A percentile compares a stretch with the other conserved stretches of the same genome.
Conservation (phyloP, 2,329 filamentous ascomycete species). For the Stemphylium vesicarium region DNA sequence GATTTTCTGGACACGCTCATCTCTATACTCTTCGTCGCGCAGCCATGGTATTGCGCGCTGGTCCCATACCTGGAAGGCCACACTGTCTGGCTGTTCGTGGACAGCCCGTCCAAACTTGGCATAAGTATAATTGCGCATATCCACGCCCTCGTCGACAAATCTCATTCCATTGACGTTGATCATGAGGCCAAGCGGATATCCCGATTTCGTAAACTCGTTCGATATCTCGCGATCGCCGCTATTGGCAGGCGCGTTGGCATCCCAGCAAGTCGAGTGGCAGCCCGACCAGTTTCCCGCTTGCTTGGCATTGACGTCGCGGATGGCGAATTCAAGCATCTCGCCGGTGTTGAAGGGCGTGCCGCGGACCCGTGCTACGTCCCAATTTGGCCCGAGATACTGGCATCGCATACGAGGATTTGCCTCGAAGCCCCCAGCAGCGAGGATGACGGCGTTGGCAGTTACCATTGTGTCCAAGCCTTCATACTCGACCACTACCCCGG, state of each 20-base stretch:
- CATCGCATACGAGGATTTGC: slow-evolving; percentile 63
- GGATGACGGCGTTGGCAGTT: slow-evolving; percentile 53
- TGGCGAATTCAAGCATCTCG: slow-evolving; percentile 61
- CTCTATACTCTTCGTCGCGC: slow-evolving; percentile 66
- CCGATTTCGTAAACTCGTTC: slow-evolving; percentile 73
- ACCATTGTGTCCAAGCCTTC: slow-evolving; percentile 39
- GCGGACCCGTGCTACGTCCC: slow-evolving; percentile 67
- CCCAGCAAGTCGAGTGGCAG: slow-evolving; percentile 70
- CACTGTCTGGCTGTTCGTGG: slow-evolving; percentile 62
- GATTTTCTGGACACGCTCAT: slow-evolving; percentile 63
- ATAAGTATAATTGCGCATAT: slow-evolving; percentile 72
- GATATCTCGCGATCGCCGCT: slow-evolving; percentile 64
- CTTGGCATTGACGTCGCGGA: slow-evolving; percentile 59
- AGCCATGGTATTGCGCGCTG: slow-evolving; percentile 59
- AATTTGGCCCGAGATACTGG: slow-evolving; percentile 63
- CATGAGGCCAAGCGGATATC: slow-evolving; percentile 71
- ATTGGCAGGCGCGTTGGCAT: slow-evolving; percentile 64
- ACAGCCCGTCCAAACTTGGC: slow-evolving; percentile 70
- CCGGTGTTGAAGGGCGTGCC: slow-evolving; percentile 71
- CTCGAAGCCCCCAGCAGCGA: slow-evolving; percentile 70
- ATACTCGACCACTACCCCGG: slow-evolving; percentile 40
- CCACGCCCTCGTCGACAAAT: slow-evolving; percentile 71
- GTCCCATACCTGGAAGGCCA: slow-evolving; percentile 72
- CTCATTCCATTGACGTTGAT: slow-evolving; percentile 64
- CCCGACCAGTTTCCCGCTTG: slow-evolving; percentile 66